phyloP scores from a whole-genome alignment of 148 eudicot genomes.

The Drosera capensis region DNA sequence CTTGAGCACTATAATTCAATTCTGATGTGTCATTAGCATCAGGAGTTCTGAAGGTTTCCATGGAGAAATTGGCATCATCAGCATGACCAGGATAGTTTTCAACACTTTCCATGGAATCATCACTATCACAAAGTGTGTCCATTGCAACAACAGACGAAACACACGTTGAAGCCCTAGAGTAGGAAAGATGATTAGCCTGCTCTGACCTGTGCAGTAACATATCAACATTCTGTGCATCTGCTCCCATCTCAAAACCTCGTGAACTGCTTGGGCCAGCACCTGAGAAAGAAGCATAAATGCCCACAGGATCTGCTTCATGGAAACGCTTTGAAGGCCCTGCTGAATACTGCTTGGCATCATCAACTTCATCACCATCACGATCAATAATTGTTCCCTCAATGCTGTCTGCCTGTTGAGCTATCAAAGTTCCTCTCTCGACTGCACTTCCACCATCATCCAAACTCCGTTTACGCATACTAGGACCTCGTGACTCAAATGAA shows the following conservation, averaged over 20 bases:
- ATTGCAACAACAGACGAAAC: constrained; percentile 96
- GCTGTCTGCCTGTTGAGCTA: constrained; percentile 77
- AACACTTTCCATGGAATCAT: constrained; percentile 97
- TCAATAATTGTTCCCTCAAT: constrained; percentile 90
- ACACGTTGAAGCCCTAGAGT: constrained; percentile 60
- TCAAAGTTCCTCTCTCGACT: constrained; percentile 58
- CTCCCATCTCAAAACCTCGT: constrained; percentile 46
- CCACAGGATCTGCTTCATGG: constrained; percentile 44
- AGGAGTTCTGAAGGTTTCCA: constrained; percentile 30
- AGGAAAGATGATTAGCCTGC: constrained; percentile 30
- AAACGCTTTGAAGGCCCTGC: constrained; percentile 90
- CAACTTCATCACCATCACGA: constrained; percentile 93
- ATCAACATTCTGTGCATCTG: constrained; percentile 39
- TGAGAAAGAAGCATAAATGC: constrained; percentile 41
- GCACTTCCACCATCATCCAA: constrained; percentile 96
- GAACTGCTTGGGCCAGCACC: constrained; percentile 95
- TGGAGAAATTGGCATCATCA: constrained; percentile 56
- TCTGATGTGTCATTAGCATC: constrained; percentile 71
- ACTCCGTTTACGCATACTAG: constrained; percentile 76
- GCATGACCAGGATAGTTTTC: constrained; percentile 81
- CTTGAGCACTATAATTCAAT: constrained; percentile 73
- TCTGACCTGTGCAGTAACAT: constrained; percentile 34
- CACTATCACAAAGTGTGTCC: constrained; percentile 61
- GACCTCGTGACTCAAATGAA: constrained; percentile 95
- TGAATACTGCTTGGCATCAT: constrained; percentile 61